phyloP scores from a whole-genome alignment of 805 yeast species.

The Saccharomycopsis fodiens region DNA sequence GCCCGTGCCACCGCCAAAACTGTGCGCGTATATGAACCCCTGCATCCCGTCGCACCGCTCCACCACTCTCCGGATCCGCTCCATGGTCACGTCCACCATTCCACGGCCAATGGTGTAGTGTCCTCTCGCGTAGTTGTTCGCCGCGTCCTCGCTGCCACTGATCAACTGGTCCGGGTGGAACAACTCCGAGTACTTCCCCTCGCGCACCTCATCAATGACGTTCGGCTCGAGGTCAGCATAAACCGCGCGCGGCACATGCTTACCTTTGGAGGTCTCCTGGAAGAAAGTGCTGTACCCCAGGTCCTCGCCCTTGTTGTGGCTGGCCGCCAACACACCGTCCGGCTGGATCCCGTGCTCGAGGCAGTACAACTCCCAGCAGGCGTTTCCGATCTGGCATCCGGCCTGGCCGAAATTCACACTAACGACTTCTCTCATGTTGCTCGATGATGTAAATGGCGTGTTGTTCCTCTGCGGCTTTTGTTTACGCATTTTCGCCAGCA shows the following conservation, averaged over 20 bases:
- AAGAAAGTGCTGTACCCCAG: conserved; percentile 88
- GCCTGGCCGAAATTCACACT: conserved; percentile 45
- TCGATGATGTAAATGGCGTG: too few relatives aligned
- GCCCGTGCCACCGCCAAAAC: conserved; percentile 99
- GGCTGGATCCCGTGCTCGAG: conserved; percentile 96
- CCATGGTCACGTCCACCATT: conserved; percentile 86
- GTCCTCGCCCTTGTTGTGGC: conserved; percentile 47
- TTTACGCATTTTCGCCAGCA: too few relatives aligned
- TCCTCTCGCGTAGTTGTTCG: conserved; percentile 98
- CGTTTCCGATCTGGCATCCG: conserved; percentile 98
- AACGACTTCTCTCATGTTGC: conserved; percentile 18
- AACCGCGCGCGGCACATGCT: conserved; percentile 94
- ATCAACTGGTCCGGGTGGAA: conserved; percentile 98
- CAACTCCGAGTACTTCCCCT: conserved; percentile 83
- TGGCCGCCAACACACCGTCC: conserved; percentile 84
- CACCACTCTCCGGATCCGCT: conserved; percentile 89
- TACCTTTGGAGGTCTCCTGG: conserved; percentile 91
- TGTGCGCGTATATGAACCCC: conserved; percentile 94
- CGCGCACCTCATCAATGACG: conserved; percentile 95
- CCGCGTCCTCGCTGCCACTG: conserved; percentile 97
- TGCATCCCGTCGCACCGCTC: conserved; percentile 97
- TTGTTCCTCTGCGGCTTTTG: too few relatives aligned
- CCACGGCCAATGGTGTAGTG: conserved; percentile 98
- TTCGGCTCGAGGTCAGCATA: conserved; percentile 98
- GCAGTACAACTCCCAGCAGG: conserved; percentile 98